These are phyloP conservation scores for Acidomyces sp. DNA, from an alignment of 495 filamentous ascomycete species.

Conservation along the genomic window DNA sequence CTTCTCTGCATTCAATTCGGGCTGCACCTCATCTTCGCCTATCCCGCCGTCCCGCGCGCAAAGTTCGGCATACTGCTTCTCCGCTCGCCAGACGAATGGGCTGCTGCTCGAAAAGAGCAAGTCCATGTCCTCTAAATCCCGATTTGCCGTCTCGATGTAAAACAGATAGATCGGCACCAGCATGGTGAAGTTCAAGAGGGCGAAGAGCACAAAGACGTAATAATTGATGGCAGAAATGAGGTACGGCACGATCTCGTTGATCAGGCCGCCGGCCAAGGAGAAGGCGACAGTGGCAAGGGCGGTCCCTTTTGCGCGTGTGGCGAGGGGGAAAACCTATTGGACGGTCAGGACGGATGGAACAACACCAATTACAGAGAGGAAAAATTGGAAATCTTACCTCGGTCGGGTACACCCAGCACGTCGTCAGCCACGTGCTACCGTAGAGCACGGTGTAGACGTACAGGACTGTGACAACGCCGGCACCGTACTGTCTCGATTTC, in stretches of 20 bases:
- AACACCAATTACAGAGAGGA: too few species aligned
- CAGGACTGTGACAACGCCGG: constrained; percentile 2
- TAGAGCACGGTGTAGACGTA: constrained; percentile 41
- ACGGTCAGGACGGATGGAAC: neutral
- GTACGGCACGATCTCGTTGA: constrained; percentile 10
- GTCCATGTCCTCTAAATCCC: constrained; percentile 8
- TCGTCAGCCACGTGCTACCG: neutral
- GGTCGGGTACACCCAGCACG: neutral
- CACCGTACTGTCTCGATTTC: constrained; percentile 8
- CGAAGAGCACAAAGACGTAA: constrained; percentile 9
- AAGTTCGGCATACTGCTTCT: constrained; percentile 5
- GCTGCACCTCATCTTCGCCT: too few species aligned
- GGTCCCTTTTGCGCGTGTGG: constrained; percentile 52
- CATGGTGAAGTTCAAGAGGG: constrained; percentile 11
- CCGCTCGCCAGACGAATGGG: constrained; percentile 5
- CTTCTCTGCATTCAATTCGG: neutral
- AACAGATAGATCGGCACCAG: constrained; percentile 7
- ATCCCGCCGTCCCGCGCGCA: too few species aligned
- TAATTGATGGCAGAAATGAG: constrained; percentile 5
- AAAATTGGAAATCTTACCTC: too few species aligned
- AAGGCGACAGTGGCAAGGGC: constrained; percentile 58
- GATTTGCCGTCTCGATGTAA: constrained; percentile 9
- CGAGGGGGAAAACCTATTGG: constrained; percentile 51
- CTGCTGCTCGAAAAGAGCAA: constrained; percentile 10
- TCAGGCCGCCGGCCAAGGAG: constrained; percentile 22